Conservation (phyloP, 169 alveolate genomes). For the Plasmodium malariae region DNA sequence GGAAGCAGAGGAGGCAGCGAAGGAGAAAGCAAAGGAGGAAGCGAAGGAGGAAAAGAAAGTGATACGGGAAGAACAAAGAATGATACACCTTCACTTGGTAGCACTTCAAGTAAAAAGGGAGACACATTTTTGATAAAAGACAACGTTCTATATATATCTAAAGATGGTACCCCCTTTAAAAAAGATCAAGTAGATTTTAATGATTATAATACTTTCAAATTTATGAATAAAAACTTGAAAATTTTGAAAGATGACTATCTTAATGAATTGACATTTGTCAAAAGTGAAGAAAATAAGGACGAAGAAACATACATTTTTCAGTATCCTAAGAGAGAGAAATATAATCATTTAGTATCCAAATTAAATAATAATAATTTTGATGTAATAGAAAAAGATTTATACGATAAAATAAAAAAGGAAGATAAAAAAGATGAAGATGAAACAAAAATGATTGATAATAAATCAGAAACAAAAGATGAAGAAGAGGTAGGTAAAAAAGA, state of each 20-base stretch:
- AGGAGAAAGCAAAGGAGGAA: not conserved
- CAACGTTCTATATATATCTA: constrained; percentile 51
- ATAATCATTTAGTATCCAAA: constrained; percentile 39
- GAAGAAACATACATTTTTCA: constrained; percentile 64
- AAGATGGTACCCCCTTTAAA: constrained; percentile 60
- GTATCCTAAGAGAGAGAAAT: constrained; percentile 55
- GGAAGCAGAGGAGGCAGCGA: not conserved
- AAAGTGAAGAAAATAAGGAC: constrained; percentile 16
- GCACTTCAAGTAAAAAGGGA: constrained; percentile 12
- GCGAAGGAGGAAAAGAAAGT: not conserved
- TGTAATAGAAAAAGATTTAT: constrained; percentile 12
- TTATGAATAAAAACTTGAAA: constrained; percentile 16
- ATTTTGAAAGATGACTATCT: constrained; percentile 34
- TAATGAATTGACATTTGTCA: constrained; percentile 70
- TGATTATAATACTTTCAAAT: constrained; percentile 51
- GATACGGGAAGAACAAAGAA: not conserved
- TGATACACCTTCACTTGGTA: not conserved
- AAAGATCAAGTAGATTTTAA: constrained; percentile 22
- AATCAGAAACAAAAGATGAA: constrained; percentile 17
- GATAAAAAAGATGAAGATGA: constrained; percentile 4
- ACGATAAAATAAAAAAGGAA: constrained; percentile 28
- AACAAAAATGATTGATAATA: not conserved
- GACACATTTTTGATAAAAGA: constrained; percentile 65
- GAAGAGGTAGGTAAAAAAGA: constrained; percentile 5
- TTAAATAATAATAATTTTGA: constrained; percentile 48